Evolutionary conservation across 2,329 filamentous ascomycete species (phyloP), one percentile per base, ranked within the genome.

Genomic region (Pseudocercospora macadamiae): DNA sequence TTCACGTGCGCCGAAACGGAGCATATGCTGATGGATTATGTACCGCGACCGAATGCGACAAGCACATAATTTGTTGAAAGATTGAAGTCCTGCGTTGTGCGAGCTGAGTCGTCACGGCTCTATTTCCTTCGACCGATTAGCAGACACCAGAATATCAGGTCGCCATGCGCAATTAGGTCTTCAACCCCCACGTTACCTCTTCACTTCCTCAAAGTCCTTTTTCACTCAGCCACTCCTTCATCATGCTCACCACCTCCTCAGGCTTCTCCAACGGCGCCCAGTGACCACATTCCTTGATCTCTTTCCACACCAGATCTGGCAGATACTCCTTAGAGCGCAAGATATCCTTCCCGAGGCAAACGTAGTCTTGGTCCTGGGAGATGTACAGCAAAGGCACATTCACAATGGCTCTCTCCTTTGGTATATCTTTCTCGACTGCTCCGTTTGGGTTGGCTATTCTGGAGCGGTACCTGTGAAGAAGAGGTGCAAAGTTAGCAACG

Each of bases 311-410:
- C 42, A 67, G 36, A 56, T 68, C 61, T 36, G 58, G 52, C 51
- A 70, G 45, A 28, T 68, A 53, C 53, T 68, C 30, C 30, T 64
- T 63, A 21, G 61, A 30, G 55, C 60, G 59, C 3, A 49, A 48
- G 45, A 70, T 66, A 55, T 61, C 51, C 51, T 68, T 65, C 9
- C 60, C 55, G 42, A 66, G 53, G 54, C 66, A 67, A 9, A 71
- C 64, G 47, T 59, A 63, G 57, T 71, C 68, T 1, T 59, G 63
- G 23, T 71, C 72, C 54, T 61, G 63, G 16, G 59, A 62, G 30
- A 78, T 68, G 48, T 71, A 77, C 51, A 78, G 57, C 34, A 69
- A 48, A 51, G 55, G 56, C 55, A 63, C 62, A 36, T 68, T 39
- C 2, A 39, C 36, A 7, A 39, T 19, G 16, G 21, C 6, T 21